Conservation (phyloP, 495 filamentous ascomycete genomes). For the Penicillium paxilli region DNA sequence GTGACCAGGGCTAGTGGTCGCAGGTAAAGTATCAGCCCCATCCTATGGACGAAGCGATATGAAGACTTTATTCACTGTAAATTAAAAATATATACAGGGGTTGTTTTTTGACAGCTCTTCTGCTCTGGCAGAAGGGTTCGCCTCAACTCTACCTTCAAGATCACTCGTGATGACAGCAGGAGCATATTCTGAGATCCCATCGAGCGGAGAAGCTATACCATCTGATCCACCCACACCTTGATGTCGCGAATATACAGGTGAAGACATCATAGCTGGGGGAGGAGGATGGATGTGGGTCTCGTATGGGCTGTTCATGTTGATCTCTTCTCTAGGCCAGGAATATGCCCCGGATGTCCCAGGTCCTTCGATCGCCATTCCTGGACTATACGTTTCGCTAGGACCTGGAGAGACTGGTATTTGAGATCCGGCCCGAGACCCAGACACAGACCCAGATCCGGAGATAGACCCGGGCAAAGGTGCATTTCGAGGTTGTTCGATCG, state of each 20-base stretch:
- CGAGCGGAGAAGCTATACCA: slow-evolving; percentile 5
- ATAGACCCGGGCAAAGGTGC: not conserved
- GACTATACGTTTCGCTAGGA: not conserved
- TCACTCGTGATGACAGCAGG: not conserved
- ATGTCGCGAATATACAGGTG: slow-evolving; percentile 6
- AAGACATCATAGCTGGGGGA: slow-evolving; percentile 5
- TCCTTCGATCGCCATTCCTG: not conserved
- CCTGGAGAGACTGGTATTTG: slow-evolving; percentile 1
- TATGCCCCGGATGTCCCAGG: not conserved
- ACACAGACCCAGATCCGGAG: too few relatives aligned
- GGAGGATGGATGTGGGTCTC: slow-evolving; percentile 8
- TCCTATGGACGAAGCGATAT: not conserved
- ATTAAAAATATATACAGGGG: slow-evolving; percentile 27
- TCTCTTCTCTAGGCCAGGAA: slow-evolving; percentile 13
- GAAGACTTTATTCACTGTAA: not conserved
- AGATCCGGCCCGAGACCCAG: too few relatives aligned
- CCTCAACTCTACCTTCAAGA: not conserved
- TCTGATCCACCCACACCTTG: slow-evolving; percentile 3
- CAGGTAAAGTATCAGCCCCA: not conserved
- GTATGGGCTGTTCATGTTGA: slow-evolving; percentile 8
- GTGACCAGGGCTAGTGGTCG: not conserved
- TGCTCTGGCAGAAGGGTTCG: slow-evolving; percentile 7
- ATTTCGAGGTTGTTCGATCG: slow-evolving; percentile 2
- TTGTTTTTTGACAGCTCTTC: slow-evolving; percentile 19
- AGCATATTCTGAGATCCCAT: slow-evolving; percentile 1